Conservation (phyloP, 2,329 filamentous ascomycete genomes). For the Penicillium hordei region DNA sequence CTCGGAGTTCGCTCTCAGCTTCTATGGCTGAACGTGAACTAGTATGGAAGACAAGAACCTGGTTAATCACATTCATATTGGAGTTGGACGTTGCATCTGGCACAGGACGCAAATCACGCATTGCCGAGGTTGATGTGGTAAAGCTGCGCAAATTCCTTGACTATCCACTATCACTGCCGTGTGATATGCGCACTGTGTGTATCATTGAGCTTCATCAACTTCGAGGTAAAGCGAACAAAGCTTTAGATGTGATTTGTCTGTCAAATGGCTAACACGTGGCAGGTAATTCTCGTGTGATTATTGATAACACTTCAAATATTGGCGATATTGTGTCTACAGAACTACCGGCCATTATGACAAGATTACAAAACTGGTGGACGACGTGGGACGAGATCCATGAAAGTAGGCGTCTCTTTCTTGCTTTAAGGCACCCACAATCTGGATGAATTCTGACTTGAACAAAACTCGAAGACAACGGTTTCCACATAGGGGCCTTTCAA, state of each 20-base stretch:
- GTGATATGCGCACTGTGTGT: conserved; percentile 37
- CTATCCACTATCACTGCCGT: conserved; percentile 36
- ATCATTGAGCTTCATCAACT: conserved; percentile 40
- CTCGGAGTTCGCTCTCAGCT: conserved; percentile 36
- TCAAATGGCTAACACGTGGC: conserved; percentile 1
- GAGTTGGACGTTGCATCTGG: conserved; percentile 39
- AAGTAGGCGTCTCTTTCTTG: conserved; percentile 22
- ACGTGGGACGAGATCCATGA: conserved; percentile 38
- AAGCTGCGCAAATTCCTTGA: conserved; percentile 37
- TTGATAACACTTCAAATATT: conserved; percentile 30
- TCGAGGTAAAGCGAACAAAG: conserved; percentile 23
- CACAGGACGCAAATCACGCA: conserved; percentile 37
- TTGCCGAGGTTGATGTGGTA: conserved; percentile 34
- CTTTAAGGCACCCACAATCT: neutral
- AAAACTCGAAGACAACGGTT: conserved; percentile 33
- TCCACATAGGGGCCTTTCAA: conserved; percentile 39
- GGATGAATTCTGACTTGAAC: neutral
- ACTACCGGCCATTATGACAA: conserved; percentile 33
- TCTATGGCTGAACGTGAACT: conserved; percentile 36
- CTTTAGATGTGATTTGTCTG: neutral
- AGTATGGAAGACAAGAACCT: conserved; percentile 38
- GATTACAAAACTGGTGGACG: conserved; percentile 36
- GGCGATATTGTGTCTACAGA: conserved; percentile 29
- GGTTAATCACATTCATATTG: conserved; percentile 37
- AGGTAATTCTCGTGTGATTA: conserved; percentile 31